phyloP scores from a whole-genome alignment of 768 basidiomycete species.

The Agrocybe pediades region DNA sequence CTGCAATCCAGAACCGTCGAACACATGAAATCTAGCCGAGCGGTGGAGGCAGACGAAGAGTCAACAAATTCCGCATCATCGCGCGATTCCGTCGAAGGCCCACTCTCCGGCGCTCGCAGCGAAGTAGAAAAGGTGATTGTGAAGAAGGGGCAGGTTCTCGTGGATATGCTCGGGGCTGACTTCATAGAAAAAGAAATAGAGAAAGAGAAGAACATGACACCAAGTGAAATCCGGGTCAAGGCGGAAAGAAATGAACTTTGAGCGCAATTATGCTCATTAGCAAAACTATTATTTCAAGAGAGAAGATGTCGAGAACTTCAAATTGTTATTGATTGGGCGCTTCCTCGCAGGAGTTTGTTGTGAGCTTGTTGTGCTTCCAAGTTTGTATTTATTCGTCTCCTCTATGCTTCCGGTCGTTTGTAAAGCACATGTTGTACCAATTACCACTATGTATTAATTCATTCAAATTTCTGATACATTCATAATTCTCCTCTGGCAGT shows the following conservation, averaged over 20 bases:
- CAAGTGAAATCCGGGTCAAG: slow-evolving; percentile 33
- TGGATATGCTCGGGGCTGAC: slow-evolving; percentile 14
- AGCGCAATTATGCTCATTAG: no score
- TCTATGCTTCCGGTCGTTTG: no score
- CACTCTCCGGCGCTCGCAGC: slow-evolving; percentile 29
- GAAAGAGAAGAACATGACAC: slow-evolving; percentile 23
- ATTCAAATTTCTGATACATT: no score
- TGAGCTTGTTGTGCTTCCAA: no score
- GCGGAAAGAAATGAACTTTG: slow-evolving; percentile 20
- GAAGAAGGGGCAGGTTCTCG: slow-evolving; percentile 19
- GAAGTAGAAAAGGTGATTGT: slow-evolving; percentile 29
- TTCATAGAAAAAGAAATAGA: slow-evolving; percentile 9
- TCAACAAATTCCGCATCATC: slow-evolving; percentile 39
- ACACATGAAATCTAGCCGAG: slow-evolving; percentile 39
- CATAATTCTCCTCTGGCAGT: no score
- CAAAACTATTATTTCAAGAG: no score
- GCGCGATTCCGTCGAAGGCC: slow-evolving; percentile 48
- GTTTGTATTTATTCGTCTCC: no score
- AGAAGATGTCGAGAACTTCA: no score
- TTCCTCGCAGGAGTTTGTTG: no score
- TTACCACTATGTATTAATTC: no score
- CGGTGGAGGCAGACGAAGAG: slow-evolving; percentile 30
- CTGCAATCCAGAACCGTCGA: slow-evolving; percentile 45
- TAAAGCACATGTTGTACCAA: no score
- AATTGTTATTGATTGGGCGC: no score